Conservation (phyloP, 768 basidiomycete genomes). For the Leucosporidium yakuticum region DNA sequence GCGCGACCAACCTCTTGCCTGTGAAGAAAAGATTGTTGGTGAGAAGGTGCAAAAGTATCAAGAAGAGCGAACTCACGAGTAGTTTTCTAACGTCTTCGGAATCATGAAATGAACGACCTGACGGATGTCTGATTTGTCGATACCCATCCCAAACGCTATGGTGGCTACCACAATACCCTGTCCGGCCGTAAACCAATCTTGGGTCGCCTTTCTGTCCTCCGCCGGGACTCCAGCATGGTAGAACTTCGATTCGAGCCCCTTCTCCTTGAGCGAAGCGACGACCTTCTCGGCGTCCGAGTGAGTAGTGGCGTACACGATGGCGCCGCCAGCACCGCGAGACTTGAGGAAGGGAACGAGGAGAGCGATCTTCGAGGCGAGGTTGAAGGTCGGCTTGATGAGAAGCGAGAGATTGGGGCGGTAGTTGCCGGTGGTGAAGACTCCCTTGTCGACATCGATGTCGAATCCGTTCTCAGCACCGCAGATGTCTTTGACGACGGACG, state of each 20-base stretch:
- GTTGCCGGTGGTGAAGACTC: conserved; percentile 50
- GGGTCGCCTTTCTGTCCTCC: conserved; percentile 45
- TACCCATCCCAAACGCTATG: conserved; percentile 81
- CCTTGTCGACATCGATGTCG: conserved; percentile 45
- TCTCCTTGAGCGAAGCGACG: conserved; percentile 38
- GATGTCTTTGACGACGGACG: conserved; percentile 48
- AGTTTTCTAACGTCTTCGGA: conserved; percentile 52
- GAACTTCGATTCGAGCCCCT: conserved; percentile 40
- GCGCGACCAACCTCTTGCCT: conserved; percentile 90
- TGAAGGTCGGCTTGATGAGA: conserved; percentile 40
- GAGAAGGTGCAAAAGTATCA: neutral
- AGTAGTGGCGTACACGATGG: conserved; percentile 51
- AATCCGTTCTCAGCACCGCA: conserved; percentile 45
- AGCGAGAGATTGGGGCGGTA: conserved; percentile 46
- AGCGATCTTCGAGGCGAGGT: conserved; percentile 44
- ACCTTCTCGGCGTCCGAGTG: conserved; percentile 49
- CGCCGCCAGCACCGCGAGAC: conserved; percentile 44
- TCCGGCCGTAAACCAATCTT: conserved; percentile 64
- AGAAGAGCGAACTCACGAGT: conserved; percentile 51
- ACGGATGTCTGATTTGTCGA: conserved; percentile 72
- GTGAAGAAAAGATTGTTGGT: conserved; percentile 16
- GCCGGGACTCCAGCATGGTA: conserved; percentile 50
- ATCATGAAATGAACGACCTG: conserved; percentile 77
- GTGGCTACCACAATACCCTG: conserved; percentile 87
- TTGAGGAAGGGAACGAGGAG: conserved; percentile 46